phyloP scores from a whole-genome alignment of 2,329 filamentous ascomycete species.

The Diaporthe citri region DNA sequence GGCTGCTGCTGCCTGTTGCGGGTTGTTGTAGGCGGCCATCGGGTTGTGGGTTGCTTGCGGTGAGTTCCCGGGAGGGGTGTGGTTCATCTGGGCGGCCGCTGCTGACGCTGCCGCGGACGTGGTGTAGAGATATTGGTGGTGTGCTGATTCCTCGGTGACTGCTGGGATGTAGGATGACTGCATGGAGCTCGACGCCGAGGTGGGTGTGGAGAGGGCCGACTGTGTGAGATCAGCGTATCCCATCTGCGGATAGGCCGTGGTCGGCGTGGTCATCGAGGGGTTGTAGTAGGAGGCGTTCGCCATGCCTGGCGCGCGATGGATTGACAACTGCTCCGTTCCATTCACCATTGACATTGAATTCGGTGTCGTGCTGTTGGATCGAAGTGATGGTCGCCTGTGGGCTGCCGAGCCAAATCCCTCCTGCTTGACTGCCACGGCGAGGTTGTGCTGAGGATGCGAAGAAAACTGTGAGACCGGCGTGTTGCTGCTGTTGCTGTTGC shows the following conservation, averaged over 20 bases:
- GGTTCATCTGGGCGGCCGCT: conserved; percentile 40
- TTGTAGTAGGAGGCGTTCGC: conserved; percentile 30
- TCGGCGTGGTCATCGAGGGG: conserved; percentile 27
- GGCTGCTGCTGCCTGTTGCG: conserved; percentile 51
- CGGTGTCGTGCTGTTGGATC: conserved; percentile 31
- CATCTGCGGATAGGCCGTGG: conserved; percentile 33
- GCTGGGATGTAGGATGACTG: conserved; percentile 33
- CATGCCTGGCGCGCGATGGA: conserved; percentile 22
- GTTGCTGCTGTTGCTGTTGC: conserved; percentile 23
- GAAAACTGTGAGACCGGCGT: conserved; percentile 22
- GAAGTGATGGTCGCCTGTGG: neutral
- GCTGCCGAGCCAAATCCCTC: conserved; percentile 19
- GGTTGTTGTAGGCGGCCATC: conserved; percentile 55
- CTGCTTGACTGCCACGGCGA: conserved; percentile 2
- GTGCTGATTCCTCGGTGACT: conserved; percentile 18
- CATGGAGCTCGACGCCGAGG: conserved; percentile 19
- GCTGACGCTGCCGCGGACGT: conserved; percentile 31
- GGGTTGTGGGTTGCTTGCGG: conserved; percentile 47
- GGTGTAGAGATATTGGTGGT: conserved; percentile 37
- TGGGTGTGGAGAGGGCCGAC: conserved; percentile 6
- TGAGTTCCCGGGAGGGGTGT: conserved; percentile 41
- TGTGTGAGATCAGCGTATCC: conserved; percentile 33
- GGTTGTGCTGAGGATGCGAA: conserved; percentile 31
- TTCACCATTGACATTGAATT: conserved; percentile 20
- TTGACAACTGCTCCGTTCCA: conserved; percentile 19